These are phyloP conservation scores for Excoecaria cochinchinensis DNA, from an alignment of 345 rosid species.

Conservation along the genomic window DNA sequence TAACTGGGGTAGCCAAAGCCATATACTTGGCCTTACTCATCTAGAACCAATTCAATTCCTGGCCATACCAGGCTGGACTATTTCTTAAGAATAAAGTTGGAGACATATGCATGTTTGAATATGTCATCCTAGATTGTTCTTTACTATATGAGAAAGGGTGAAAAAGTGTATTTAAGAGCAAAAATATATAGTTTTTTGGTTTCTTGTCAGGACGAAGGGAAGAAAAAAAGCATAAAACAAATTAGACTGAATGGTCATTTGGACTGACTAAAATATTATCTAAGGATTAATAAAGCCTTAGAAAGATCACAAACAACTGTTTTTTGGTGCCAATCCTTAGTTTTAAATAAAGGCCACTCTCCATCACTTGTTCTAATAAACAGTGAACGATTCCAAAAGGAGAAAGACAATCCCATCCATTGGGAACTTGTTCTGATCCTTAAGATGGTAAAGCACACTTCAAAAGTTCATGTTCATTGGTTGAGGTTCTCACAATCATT, in stretches of 20 bases:
- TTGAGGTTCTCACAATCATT: conserved; percentile 16
- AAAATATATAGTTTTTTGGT: background rate
- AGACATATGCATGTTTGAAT: background rate
- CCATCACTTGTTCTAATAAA: background rate
- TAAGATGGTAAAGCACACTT: background rate
- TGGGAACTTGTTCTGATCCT: conserved; percentile 12
- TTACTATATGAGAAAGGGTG: background rate
- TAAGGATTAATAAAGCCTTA: background rate
- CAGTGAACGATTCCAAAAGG: background rate
- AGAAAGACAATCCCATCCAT: background rate
- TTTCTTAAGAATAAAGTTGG: background rate
- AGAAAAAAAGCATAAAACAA: background rate
- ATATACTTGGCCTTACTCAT: background rate
- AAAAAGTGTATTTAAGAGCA: background rate
- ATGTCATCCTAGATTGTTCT: background rate
- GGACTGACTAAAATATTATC: background rate
- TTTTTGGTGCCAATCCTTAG: background rate
- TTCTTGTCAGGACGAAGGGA: background rate
- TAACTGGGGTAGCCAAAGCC: background rate
- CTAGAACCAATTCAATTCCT: background rate
- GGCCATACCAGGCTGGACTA: background rate
- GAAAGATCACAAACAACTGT: background rate
- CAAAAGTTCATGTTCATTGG: background rate
- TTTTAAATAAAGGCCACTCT: background rate
- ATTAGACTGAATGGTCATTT: background rate